Evolutionary conservation across 202 grass and related monocot species (phyloP).

Genomic region (Setaria italica): DNA sequence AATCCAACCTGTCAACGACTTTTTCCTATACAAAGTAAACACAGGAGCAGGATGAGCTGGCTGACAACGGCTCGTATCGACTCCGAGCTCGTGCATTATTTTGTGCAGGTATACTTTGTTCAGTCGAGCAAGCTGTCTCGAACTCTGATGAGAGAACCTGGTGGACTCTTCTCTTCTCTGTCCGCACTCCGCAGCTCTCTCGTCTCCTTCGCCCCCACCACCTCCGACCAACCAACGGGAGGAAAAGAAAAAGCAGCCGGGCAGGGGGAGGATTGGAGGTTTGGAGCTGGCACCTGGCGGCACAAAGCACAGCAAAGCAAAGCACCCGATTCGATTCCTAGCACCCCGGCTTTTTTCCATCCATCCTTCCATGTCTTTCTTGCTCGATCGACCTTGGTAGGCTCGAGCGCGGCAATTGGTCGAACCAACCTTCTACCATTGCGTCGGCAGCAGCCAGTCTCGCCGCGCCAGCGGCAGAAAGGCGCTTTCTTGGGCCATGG

Average conservation of each 20-base stretch:
- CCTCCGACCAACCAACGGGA: slow-evolving; percentile 6
- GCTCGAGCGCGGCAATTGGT: background rate
- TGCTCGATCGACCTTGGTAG: slow-evolving; percentile 7
- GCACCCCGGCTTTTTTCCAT: background rate
- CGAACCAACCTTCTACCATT: background rate
- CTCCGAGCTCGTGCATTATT: background rate
- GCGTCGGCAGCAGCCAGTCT: background rate
- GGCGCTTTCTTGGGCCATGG: slow-evolving; percentile 10
- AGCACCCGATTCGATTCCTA: slow-evolving; percentile 36
- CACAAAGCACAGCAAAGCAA: slow-evolving; percentile 23
- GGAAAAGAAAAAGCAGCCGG: background rate
- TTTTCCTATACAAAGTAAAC: background rate
- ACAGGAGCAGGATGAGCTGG: background rate
- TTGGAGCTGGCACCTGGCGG: slow-evolving; percentile 20
- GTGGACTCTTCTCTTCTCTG: slow-evolving; percentile 1
- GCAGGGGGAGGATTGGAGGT: background rate
- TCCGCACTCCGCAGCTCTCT: background rate
- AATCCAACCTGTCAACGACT: slow-evolving; percentile 4
- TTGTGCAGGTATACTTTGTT: background rate
- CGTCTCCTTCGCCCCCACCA: slow-evolving; percentile 1
- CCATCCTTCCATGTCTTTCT: background rate
- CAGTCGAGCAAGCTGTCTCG: slow-evolving; percentile 7
- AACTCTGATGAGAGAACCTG: slow-evolving; percentile 2
- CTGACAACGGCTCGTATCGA: background rate
- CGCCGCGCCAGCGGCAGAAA: background rate